Base-by-base conservation (phyloP, 2,329 filamentous ascomycete genomes). In the Neurospora sp. region DNA sequence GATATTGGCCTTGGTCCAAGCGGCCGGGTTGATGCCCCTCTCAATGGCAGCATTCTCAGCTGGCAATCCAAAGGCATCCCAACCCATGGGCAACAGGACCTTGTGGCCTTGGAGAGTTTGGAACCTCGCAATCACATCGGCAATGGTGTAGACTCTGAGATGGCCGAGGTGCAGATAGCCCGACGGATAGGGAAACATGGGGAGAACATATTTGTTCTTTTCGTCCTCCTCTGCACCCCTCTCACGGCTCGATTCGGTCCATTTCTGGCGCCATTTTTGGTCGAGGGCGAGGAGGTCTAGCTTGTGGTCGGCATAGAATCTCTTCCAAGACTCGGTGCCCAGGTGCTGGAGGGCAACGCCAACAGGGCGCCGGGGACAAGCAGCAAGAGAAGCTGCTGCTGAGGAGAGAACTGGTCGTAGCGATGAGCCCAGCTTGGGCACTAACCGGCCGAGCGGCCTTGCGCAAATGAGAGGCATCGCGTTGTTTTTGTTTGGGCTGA, bases 111-210 rank as follows among this genome's bases (percentile, higher is more conserved):
- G 88, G 81, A 97, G 89, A 36, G 85, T 86, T 75, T 90, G 88
- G 77, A 90, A 96, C 69, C 93, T 87, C 15, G 93, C 89, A 68
- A 97, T 82, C 10, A 94, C 91, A 81, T 97, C 93, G 72, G 93
- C 93, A 73, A 97, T 96, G 43, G 93, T 93, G 82, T 97, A 97
- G 67, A 96, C 93, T 66, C 93, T 89, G 46, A 97, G 83, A 79
- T 97, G 93, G 15, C 93, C 93, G 72, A 97, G 88, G 78, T 97
- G 93, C 38, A 97, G 85, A 38, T 89, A 90, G 38, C 93, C 93
- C 0, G 93, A 97, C 0, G 93, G 93, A 78, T 97, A 97, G 0
- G 93, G 93, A 77, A 97, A 97, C 93, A 97, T 97, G 73, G 93
- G 90, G 69, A 97, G 84, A 72, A 97, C 88, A 78, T 95, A 97